phyloP scores from a whole-genome alignment of 2,329 filamentous ascomycete species.

The Macrophomina pseudophaseolina region DNA sequence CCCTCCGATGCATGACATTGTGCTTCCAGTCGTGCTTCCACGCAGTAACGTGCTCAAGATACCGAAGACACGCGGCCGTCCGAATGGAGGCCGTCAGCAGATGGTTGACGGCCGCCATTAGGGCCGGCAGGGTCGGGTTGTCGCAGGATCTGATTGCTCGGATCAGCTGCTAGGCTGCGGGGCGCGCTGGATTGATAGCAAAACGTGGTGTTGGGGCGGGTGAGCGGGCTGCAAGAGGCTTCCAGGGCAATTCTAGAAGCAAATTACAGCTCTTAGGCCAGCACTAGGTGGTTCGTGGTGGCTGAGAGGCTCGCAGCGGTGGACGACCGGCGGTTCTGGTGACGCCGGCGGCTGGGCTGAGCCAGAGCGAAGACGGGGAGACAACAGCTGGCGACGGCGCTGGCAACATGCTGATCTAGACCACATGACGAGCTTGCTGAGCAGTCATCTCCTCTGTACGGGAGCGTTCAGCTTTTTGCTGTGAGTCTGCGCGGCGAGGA shows the following conservation, averaged over 20 bases:
- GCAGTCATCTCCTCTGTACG: no score
- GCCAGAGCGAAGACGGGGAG: neutral
- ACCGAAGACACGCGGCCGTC: neutral
- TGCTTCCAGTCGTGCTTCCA: neutral
- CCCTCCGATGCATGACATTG: neutral
- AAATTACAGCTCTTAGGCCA: neutral
- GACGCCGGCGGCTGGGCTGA: slow-evolving; percentile 16
- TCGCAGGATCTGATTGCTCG: neutral
- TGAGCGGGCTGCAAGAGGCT: slow-evolving; percentile 1
- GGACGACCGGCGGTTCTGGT: neutral
- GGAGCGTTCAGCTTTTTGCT: no score
- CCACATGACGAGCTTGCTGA: no score
- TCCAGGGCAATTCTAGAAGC: slow-evolving; percentile 18
- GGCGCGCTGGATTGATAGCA: slow-evolving; percentile 5
- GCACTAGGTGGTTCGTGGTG: neutral
- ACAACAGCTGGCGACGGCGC: neutral
- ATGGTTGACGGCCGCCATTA: neutral
- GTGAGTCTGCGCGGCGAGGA: no score
- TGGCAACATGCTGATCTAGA: neutral
- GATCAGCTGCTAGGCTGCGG: neutral
- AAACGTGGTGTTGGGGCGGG: slow-evolving; percentile 10
- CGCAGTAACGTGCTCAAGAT: neutral
- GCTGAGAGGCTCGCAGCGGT: neutral
- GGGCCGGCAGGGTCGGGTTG: neutral
- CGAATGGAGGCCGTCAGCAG: neutral